Percentiles rank a stretch among this genome's conserved stretches.
These are phyloP conservation scores for Hymenoscyphus fraxineus DNA, from an alignment of 2,329 filamentous ascomycete genomes.

Conservation along the genomic window DNA sequence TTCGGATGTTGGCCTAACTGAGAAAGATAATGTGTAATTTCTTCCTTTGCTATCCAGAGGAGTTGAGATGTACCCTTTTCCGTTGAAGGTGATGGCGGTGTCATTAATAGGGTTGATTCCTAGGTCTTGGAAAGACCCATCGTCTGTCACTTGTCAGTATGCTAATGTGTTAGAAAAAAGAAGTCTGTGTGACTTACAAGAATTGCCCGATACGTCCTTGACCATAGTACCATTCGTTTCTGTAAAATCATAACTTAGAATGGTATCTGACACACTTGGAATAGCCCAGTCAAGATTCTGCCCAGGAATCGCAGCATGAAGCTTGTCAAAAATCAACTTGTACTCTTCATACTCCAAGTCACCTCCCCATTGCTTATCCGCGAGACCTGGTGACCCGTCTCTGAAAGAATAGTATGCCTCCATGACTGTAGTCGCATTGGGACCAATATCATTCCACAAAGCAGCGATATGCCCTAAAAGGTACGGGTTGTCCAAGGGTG, in stretches of 20 bases:
- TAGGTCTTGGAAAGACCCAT: neutral
- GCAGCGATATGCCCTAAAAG: constrained; percentile 48
- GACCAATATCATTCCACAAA: constrained; percentile 53
- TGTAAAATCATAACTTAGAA: constrained; percentile 35
- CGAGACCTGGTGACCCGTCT: constrained; percentile 48
- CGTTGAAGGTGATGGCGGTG: neutral
- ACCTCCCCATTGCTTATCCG: constrained; percentile 52
- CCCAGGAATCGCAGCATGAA: constrained; percentile 42
- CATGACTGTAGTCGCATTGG: constrained; percentile 47
- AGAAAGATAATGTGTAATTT: constrained; percentile 51
- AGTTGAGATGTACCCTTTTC: constrained; percentile 40
- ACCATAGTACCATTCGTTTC: constrained; percentile 28
- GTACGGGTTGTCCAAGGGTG: constrained; percentile 36
- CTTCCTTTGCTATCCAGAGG: constrained; percentile 51
- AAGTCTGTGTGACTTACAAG: neutral
- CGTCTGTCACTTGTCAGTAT: neutral
- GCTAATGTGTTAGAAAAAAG: neutral
- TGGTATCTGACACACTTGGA: constrained; percentile 35
- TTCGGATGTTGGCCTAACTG: constrained; percentile 35
- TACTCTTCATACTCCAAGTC: constrained; percentile 42
- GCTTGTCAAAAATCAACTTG: constrained; percentile 35
- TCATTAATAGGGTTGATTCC: neutral
- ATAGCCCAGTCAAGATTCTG: constrained; percentile 48
- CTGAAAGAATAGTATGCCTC: constrained; percentile 51
- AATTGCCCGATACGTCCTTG: constrained; percentile 39